phyloP scores from a whole-genome alignment of 768 basidiomycete genomes.

The Phylloporus rhodoxanthus region DNA sequence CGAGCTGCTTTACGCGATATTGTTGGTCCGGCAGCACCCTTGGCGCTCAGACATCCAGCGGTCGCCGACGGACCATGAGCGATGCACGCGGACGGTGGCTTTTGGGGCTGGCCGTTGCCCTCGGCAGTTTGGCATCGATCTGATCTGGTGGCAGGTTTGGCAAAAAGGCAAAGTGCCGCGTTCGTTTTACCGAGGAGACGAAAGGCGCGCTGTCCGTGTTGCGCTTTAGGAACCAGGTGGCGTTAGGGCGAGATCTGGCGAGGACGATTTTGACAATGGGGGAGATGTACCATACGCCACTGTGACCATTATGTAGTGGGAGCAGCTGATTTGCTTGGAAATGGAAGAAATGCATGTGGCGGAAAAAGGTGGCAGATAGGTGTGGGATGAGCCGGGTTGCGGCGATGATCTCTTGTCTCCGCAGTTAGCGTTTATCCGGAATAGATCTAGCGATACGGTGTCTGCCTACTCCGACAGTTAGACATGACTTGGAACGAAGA shows the following conservation, averaged over 20 bases:
- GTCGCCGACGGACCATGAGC: not conserved
- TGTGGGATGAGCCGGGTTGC: not conserved
- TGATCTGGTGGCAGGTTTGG: slow-evolving; percentile 10
- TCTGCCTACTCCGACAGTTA: not conserved
- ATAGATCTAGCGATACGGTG: not conserved
- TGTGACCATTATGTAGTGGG: slow-evolving; percentile 7
- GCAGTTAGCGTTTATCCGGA: not conserved
- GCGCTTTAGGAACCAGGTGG: slow-evolving; percentile 7
- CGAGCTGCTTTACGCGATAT: slow-evolving; percentile 28
- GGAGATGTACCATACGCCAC: slow-evolving; percentile 13
- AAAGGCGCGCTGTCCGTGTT: not conserved
- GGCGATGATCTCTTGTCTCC: not conserved
- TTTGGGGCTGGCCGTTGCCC: slow-evolving; percentile 8
- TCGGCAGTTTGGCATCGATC: slow-evolving; percentile 9
- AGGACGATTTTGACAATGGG: not conserved
- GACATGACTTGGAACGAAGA: not conserved
- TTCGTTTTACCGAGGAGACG: slow-evolving; percentile 12
- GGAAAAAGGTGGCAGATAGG: slow-evolving; percentile 1
- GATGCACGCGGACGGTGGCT: slow-evolving; percentile 1
- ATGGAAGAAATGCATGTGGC: slow-evolving; percentile 3
- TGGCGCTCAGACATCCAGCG: not conserved
- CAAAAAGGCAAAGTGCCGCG: not conserved
- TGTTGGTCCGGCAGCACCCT: slow-evolving; percentile 24
- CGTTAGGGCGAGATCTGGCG: slow-evolving; percentile 10
- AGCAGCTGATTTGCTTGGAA: slow-evolving; percentile 3